phyloP scores from a whole-genome alignment of 805 yeast genomes.

The Metschnikowia reukaufii region DNA sequence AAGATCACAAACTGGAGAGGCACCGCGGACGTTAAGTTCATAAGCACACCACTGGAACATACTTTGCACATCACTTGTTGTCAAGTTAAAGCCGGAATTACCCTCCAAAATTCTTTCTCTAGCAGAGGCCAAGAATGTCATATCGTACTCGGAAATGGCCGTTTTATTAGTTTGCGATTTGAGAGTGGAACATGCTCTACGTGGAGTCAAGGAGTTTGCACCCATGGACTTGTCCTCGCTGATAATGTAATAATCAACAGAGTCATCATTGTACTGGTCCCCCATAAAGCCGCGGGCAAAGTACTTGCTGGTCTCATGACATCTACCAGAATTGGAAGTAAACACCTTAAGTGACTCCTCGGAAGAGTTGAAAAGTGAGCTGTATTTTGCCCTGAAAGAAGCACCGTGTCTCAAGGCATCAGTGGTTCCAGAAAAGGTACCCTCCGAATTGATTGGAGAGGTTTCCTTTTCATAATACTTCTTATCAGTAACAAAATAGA shows the following conservation, averaged over 20 bases:
- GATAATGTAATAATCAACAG: conserved; percentile 38
- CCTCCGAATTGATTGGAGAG: conserved; percentile 39
- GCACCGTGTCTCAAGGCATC: conserved; percentile 52
- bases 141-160: conserved; percentile 28
- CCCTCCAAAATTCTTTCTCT: conserved; percentile 52
- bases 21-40: conserved; percentile 69
- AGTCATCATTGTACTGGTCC: conserved; percentile 33
- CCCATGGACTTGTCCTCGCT: conserved; percentile 51
- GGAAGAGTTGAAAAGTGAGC: conserved; percentile 40
- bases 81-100: conserved; percentile 54
- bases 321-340: conserved; percentile 53
- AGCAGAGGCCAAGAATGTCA: conserved; percentile 50
- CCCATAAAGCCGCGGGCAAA: conserved; percentile 63
- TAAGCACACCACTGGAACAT: conserved; percentile 68
- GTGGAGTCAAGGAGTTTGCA: conserved; percentile 59
- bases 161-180: conserved; percentile 28
- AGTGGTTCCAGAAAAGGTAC: conserved; percentile 52
- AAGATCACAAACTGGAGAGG: conserved; percentile 63
- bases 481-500: conserved; percentile 44
- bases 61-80: conserved; percentile 49
- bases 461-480: conserved; percentile 51
- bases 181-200: conserved; percentile 42
- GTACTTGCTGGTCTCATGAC: conserved; percentile 51
- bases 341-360: conserved; percentile 46
- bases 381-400: conserved; percentile 47